phyloP scores from a whole-genome alignment of 768 basidiomycete genomes.

The Rhodotorula babjevae region DNA sequence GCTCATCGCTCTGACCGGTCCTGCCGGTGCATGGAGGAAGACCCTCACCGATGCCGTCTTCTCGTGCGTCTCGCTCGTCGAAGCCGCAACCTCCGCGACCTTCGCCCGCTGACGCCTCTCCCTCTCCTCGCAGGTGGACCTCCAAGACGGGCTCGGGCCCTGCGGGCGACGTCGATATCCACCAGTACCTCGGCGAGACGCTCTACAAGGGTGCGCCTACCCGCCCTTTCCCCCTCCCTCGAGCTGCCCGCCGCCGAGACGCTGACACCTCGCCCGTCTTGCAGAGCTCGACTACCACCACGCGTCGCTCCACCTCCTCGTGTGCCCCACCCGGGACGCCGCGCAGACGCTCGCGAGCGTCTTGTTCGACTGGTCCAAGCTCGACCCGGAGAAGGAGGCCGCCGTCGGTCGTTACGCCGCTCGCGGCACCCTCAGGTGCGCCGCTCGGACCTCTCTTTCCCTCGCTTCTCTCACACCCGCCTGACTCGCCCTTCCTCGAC shows the following conservation, averaged over 20 bases:
- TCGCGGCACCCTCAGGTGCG: constrained; percentile 78
- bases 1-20: constrained; percentile 76
- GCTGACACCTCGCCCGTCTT: constrained; percentile 1
- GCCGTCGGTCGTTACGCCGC: constrained; percentile 67
- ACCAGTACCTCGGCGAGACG: constrained; percentile 84
- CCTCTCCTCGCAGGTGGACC: constrained; percentile 64
- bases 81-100: neutral
- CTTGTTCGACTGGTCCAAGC: constrained; percentile 68
- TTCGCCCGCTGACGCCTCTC: constrained; percentile 10
- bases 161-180: constrained; percentile 79
- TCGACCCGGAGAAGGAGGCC: constrained; percentile 51
- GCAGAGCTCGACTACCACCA: constrained; percentile 68
- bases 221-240: neutral
- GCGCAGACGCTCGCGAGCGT: constrained; percentile 79
- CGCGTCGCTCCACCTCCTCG: constrained; percentile 77
- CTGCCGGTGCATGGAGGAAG: constrained; percentile 80
- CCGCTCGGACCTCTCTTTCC: constrained; percentile 29
- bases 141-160: constrained; percentile 71
- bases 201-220: constrained; percentile 64
- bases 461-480: neutral
- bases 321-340: constrained; percentile 82
- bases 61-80: constrained; percentile 70
- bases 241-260: neutral
- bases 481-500: neutral
- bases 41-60: constrained; percentile 78